Evolutionary conservation across 2,329 filamentous ascomycete genomes (phyloP).

Genomic region (Neophaeococcomyces aloes): DNA sequence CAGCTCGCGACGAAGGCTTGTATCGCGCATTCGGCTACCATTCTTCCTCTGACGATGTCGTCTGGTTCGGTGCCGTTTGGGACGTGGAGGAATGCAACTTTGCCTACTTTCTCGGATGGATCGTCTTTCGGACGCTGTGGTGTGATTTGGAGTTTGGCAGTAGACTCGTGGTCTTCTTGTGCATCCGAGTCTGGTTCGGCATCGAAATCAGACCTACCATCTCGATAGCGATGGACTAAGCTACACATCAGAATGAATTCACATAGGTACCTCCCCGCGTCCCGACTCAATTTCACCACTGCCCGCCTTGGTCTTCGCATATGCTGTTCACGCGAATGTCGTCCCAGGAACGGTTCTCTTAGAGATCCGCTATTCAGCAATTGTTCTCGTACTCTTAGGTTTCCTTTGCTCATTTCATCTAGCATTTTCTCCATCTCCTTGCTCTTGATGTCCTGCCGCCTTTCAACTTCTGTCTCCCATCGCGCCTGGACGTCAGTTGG

Average conservation of each 20-base stretch:
- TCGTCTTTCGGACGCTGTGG: neutral
- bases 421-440: neutral
- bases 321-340: too few relatives aligned
- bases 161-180: neutral
- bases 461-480: slow-evolving; percentile 37
- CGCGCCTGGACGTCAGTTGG: slow-evolving; percentile 45
- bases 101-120: slow-evolving; percentile 22
- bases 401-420: neutral
- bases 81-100: slow-evolving; percentile 62
- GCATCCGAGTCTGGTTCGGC: neutral
- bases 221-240: slow-evolving; percentile 7
- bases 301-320: slow-evolving; percentile 13
- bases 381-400: neutral
- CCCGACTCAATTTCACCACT: slow-evolving; percentile 50
- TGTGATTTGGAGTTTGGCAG: neutral
- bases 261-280: slow-evolving; percentile 64
- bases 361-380: neutral
- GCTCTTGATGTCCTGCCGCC: neutral
- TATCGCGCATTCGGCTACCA: slow-evolving; percentile 35
- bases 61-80: slow-evolving; percentile 48
- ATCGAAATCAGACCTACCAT: neutral
- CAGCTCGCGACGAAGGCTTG: slow-evolving; percentile 33
- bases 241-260: slow-evolving; percentile 64
- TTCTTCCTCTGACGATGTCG: slow-evolving; percentile 30
- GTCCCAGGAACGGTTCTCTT: too few relatives aligned